A percentile compares a stretch with the other conserved stretches of the same genome.
phyloP scores from a whole-genome alignment of 176 grass and related monocot genomes.

The maize (Zea mays) region DNA sequence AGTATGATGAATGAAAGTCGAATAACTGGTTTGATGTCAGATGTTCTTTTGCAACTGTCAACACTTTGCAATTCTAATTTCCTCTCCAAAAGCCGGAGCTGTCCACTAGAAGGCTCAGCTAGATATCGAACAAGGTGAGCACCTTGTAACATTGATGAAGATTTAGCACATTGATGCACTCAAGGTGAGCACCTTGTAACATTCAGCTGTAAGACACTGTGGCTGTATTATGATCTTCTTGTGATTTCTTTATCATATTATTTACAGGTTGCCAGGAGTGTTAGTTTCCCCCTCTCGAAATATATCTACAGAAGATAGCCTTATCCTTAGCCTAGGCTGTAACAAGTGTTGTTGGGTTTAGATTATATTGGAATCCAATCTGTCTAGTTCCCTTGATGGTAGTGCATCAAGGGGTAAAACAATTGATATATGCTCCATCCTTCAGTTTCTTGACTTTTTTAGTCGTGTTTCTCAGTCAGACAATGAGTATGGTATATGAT shows the following conservation, averaged over 20 bases:
- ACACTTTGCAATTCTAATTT: constrained; percentile 97
- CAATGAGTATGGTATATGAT: not conserved
- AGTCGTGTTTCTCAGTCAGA: not conserved
- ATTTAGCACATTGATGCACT: too few relatives aligned
- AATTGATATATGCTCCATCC: not conserved
- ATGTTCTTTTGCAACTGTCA: constrained; percentile 88
- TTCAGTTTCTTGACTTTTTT: constrained; percentile 13
- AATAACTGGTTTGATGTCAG: constrained; percentile 65
- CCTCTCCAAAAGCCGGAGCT: constrained; percentile 76
- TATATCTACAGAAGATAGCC: constrained; percentile 95
- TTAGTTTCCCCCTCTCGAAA: constrained; percentile 84
- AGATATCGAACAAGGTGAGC: constrained; percentile 84
- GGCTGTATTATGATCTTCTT: constrained; percentile 21
- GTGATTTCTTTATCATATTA: constrained; percentile 38
- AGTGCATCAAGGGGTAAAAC: constrained; percentile 16
- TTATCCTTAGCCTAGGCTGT: constrained; percentile 22
- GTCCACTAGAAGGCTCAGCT: constrained; percentile 78
- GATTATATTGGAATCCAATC: constrained; percentile 24
- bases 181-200: too few relatives aligned
- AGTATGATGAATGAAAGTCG: constrained; percentile 27
- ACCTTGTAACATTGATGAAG: too few relatives aligned
- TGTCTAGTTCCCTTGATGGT: constrained; percentile 32
- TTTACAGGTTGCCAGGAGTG: constrained; percentile 86
- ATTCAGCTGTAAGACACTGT: constrained; percentile 10
- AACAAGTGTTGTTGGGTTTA: constrained; percentile 28